Evolutionary conservation across 306 rosid species (phyloP).

Genomic region (Quercus parvula): DNA sequence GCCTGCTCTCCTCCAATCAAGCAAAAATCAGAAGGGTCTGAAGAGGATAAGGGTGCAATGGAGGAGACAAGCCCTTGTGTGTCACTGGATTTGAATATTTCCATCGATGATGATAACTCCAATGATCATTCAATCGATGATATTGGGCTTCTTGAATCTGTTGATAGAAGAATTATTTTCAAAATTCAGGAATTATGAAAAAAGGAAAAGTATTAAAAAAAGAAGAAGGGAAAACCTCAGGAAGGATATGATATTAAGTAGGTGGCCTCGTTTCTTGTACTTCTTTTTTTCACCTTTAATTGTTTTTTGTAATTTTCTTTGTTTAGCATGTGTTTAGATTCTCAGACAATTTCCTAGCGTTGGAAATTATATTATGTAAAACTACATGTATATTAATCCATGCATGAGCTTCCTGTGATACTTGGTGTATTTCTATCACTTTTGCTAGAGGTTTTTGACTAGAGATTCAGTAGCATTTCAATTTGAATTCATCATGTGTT

Average conservation of each 20-base stretch:
- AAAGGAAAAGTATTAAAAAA: not conserved
- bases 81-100: conserved; percentile 86
- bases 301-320: conserved; percentile 26
- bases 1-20: conserved; percentile 67
- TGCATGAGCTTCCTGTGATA: conserved; percentile 11
- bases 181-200: conserved; percentile 60
- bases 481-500: not conserved
- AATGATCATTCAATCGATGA: conserved; percentile 54
- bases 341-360: conserved; percentile 25
- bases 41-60: conserved; percentile 7
- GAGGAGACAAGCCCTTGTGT: conserved; percentile 54
- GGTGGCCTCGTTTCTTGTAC: conserved; percentile 4
- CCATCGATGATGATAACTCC: conserved; percentile 51
- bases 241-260: not conserved
- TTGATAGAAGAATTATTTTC: conserved; percentile 75
- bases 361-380: conserved; percentile 33
- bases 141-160: conserved; percentile 76
- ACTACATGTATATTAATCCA: conserved; percentile 38
- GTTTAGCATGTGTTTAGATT: conserved; percentile 37
- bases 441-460: not conserved
- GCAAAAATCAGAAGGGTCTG: conserved; percentile 34
- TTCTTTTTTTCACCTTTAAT: not conserved
- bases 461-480: not conserved
- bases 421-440: not conserved
- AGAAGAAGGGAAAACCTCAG: not conserved